These are phyloP conservation scores for Solanum hybrid DNA, from an alignment of 305 asterid species.

Conservation along the genomic window DNA sequence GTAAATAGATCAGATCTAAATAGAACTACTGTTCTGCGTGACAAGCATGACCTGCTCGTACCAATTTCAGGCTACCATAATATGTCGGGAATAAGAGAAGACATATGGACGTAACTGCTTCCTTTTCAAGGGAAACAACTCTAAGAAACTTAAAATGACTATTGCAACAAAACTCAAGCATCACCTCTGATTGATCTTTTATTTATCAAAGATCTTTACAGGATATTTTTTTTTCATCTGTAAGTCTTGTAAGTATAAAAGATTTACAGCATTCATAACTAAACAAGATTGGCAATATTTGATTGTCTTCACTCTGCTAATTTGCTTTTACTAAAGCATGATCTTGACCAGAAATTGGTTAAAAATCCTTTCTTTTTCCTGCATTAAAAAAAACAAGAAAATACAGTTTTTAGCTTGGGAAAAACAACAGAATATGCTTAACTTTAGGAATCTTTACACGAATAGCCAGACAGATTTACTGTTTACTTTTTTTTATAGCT, in stretches of 20 bases:
- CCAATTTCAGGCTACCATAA: not conserved
- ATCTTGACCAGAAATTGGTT: conserved; percentile 29
- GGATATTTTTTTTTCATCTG: not conserved
- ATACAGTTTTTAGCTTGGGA: not conserved
- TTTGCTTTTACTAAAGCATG: conserved; percentile 27
- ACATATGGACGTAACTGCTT: not conserved
- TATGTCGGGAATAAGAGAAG: not conserved
- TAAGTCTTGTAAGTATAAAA: not conserved
- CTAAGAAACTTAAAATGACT: not conserved
- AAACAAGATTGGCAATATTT: not conserved
- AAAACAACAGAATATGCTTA: not conserved
- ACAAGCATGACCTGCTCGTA: not conserved
- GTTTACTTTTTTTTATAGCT: not conserved
- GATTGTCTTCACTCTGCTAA: conserved; percentile 7
- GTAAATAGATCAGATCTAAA: not conserved
- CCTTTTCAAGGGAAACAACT: not conserved
- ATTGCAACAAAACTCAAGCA: not conserved
- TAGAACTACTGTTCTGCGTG: not conserved
- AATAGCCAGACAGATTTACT: not conserved
- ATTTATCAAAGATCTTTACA: not conserved
- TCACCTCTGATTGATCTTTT: not conserved
- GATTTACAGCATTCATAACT: not conserved
- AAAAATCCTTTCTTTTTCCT: conserved; percentile 34
- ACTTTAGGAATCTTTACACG: not conserved
- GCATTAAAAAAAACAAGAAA: conserved; percentile 17